Evolutionary conservation across 2,329 filamentous ascomycete species (phyloP).

Genomic region (Claviceps purpurea): DNA sequence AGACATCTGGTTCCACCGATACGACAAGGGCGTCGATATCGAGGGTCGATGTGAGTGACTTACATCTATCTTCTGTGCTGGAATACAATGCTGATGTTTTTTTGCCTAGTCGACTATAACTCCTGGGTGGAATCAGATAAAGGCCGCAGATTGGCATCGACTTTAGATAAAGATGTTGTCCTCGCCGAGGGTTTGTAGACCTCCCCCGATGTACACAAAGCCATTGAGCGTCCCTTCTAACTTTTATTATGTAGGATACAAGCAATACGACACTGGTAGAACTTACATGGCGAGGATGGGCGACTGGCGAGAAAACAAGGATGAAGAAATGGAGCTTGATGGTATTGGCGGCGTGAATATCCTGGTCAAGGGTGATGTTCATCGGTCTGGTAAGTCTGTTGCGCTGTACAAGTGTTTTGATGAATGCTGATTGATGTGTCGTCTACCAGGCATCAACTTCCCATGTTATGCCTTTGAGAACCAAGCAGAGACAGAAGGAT

Average conservation of each 20-base stretch:
- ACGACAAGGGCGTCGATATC: conserved; percentile 67
- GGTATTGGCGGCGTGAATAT: conserved; percentile 97
- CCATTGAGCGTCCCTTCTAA: conserved; percentile 8
- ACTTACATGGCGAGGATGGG: conserved; percentile 85
- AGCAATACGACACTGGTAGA: conserved; percentile 81
- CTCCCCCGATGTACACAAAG: background rate
- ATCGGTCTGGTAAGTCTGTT: conserved; percentile 61
- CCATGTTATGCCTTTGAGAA: conserved; percentile 95
- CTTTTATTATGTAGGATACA: conserved; percentile 53
- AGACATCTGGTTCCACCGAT: conserved; percentile 98
- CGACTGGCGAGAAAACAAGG: conserved; percentile 83
- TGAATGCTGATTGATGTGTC: conserved; percentile 12
- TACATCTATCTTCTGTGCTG: background rate
- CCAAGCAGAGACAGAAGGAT: conserved; percentile 96
- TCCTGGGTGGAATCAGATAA: conserved; percentile 94
- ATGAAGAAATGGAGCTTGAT: conserved; percentile 83
- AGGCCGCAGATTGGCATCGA: conserved; percentile 58
- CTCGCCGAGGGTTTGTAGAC: conserved; percentile 65
- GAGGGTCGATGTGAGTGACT: conserved; percentile 77
- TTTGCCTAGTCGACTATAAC: conserved; percentile 79
- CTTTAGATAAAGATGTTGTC: conserved; percentile 65
- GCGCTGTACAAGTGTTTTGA: background rate
- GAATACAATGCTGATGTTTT: conserved; percentile 6
- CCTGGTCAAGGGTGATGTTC: conserved; percentile 92
- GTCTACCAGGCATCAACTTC: conserved; percentile 78